These are phyloP conservation scores for Aspergillus costaricaensis DNA, from an alignment of 2,329 filamentous ascomycete genomes.

Conservation along the genomic window DNA sequence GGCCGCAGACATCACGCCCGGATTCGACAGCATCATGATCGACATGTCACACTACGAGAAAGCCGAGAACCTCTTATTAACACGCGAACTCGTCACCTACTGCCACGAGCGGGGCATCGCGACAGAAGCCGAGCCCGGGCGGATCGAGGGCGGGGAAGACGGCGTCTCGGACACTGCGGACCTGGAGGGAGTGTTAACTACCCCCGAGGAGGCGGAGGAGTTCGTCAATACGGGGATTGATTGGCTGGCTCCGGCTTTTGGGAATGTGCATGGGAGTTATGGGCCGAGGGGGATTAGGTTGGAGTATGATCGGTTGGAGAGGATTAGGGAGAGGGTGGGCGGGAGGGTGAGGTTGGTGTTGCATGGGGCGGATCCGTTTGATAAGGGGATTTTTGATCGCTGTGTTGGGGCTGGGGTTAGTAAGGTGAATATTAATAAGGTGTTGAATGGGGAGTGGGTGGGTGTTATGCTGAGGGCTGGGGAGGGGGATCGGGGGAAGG, in stretches of 20 bases:
- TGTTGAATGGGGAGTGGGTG: constrained; percentile 56
- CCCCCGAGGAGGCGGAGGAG: constrained; percentile 67
- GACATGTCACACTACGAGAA: constrained; percentile 75
- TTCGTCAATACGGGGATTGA: constrained; percentile 73
- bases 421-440: constrained; percentile 62
- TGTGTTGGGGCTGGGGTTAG: constrained; percentile 59
- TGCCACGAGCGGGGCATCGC: constrained; percentile 67
- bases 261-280: constrained; percentile 75
- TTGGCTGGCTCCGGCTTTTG: constrained; percentile 73
- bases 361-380: constrained; percentile 61
- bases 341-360: constrained; percentile 56
- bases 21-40: constrained; percentile 74
- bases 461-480: constrained; percentile 52
- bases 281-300: constrained; percentile 64
- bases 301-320: constrained; percentile 58
- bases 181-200: constrained; percentile 65
- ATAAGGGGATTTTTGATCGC: constrained; percentile 55
- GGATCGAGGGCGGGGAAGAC: constrained; percentile 74
- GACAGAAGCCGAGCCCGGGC: constrained; percentile 70
- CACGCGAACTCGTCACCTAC: constrained; percentile 62
- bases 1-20: constrained; percentile 59
- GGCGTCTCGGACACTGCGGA: constrained; percentile 69
- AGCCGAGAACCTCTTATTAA: constrained; percentile 67
- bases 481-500: constrained; percentile 22
- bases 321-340: constrained; percentile 53